Percentiles rank a stretch among this genome's conserved stretches.
These are phyloP conservation scores for Penicillium glabrum DNA, from an alignment of 2,329 filamentous ascomycete species.

Conservation along the genomic window DNA sequence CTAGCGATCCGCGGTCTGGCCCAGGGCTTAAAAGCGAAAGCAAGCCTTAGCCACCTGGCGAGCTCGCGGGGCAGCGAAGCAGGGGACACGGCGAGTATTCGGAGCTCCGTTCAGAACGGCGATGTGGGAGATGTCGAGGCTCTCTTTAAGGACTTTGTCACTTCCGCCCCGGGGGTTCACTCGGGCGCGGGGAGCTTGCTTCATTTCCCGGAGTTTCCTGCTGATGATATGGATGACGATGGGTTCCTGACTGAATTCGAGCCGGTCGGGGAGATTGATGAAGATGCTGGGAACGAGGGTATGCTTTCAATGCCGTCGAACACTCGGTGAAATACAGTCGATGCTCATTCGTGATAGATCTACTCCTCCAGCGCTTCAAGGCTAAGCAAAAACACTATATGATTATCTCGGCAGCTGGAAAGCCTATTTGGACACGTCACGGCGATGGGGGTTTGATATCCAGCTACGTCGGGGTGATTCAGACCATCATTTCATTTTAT, in stretches of 20 bases:
- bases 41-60: conserved; percentile 42
- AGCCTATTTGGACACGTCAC: conserved; percentile 95
- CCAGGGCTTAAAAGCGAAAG: conserved; percentile 32
- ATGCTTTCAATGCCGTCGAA: conserved; percentile 7
- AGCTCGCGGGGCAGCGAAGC: conserved; percentile 51
- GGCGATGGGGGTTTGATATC: conserved; percentile 88
- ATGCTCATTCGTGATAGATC: conserved; percentile 24
- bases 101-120: conserved; percentile 54
- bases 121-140: conserved; percentile 75
- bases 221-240: conserved; percentile 58
- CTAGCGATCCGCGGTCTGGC: conserved; percentile 36
- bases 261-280: conserved; percentile 59
- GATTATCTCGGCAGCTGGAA: conserved; percentile 92
- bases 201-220: conserved; percentile 35
- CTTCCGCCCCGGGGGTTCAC: conserved; percentile 36
- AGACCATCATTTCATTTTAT: conserved; percentile 97
- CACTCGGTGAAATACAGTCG: background rate
- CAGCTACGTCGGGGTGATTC: conserved; percentile 89
- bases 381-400: conserved; percentile 95
- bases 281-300: conserved; percentile 59
- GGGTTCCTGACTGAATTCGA: conserved; percentile 76
- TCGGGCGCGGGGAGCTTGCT: conserved; percentile 37
- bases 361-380: conserved; percentile 73
- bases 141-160: conserved; percentile 70
- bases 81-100: conserved; percentile 52